Evolutionary conservation across 768 basidiomycete species (phyloP), one percentile per base, ranked within the genome.

Genomic region (Clitopilus hobsonii): DNA sequence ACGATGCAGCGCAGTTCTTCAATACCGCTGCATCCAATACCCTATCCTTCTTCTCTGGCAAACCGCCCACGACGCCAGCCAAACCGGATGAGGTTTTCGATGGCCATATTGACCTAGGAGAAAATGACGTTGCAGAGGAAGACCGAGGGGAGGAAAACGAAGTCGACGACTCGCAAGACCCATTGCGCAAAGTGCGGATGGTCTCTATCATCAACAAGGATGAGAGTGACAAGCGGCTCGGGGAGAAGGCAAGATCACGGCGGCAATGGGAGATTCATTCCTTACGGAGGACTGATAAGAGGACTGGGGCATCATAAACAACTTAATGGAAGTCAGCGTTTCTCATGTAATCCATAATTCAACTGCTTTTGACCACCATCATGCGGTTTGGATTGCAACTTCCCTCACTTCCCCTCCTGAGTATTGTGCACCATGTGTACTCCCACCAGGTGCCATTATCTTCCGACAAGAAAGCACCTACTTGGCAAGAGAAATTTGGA

Each of bases 61-160:
- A 57, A 20, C 52, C 61, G 22, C 63, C 72, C 1, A 60, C 66
- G 16, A 63, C 63, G 4, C 74, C 74, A 49, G 74, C 82, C 24
- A 85, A 78, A 6, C 85, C 87, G 1, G 86, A 89, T 49, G 81
- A 86, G 28, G 85, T 91, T 26, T 84, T 83, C 62, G 73, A 75
- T 56, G 81, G 79, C 28, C 78, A 81, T 57, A 86, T 91, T 54
- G 91, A 93, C 61, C 64, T 94, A 58, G 70, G 76, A 41, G 90
- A 92, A 62, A 83, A 91, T 54, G 91, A 94, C 60, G 77, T 91
- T 16, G 65, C 90, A 52, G 90, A 93, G 56, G 83, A 86, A 59
- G 91, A 94, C 51, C 77, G 85, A 22, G 84, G 82, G 5, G 88
- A 89, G 67, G 91, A 91, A 55, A 85, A 80, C 2, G 89, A 91